These are phyloP conservation scores for Pinus tabuliformis DNA, from an alignment of 75 land plant genomes.

Conservation along the genomic window DNA sequence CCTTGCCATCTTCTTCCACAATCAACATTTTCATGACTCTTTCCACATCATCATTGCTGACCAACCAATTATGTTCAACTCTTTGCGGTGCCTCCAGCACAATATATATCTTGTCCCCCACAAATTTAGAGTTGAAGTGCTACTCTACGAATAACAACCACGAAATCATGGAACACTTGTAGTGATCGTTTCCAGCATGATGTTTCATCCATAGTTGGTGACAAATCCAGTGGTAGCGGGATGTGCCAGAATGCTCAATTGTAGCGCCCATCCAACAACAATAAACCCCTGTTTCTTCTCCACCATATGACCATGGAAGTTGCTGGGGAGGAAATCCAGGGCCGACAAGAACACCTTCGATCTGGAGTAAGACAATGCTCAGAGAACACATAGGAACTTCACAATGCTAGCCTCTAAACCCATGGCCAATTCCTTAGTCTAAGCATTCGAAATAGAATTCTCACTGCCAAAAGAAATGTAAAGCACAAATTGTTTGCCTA, in stretches of 20 bases:
- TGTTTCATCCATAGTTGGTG: slow-evolving; percentile 5
- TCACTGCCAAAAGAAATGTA: slow-evolving; percentile 39
- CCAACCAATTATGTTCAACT: too few relatives aligned
- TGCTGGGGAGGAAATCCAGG: neutral
- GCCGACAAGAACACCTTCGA: neutral
- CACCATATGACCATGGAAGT: neutral
- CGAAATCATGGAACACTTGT: neutral
- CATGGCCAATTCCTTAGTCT: slow-evolving; percentile 15
- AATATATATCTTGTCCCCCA: too few relatives aligned
- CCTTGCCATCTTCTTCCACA: too few relatives aligned
- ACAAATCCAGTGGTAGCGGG: slow-evolving; percentile 10
- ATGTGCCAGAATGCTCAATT: neutral
- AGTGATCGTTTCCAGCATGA: neutral
- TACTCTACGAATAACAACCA: too few relatives aligned
- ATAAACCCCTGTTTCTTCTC: slow-evolving; percentile 1
- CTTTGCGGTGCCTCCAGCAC: too few relatives aligned
- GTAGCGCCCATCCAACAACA: slow-evolving; percentile 7
- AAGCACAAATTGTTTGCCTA: slow-evolving; percentile 13
- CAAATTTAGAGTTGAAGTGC: too few relatives aligned
- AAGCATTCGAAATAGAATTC: slow-evolving; percentile 5
- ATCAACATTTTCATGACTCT: too few relatives aligned
- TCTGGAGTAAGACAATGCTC: neutral
- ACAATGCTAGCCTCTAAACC: slow-evolving; percentile 23
- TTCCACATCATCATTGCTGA: too few relatives aligned
- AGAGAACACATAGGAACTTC: slow-evolving; percentile 26